Base-by-base conservation (phyloP, 1,284 basidiomycete genomes). In the Puccinia polysora region DNA sequence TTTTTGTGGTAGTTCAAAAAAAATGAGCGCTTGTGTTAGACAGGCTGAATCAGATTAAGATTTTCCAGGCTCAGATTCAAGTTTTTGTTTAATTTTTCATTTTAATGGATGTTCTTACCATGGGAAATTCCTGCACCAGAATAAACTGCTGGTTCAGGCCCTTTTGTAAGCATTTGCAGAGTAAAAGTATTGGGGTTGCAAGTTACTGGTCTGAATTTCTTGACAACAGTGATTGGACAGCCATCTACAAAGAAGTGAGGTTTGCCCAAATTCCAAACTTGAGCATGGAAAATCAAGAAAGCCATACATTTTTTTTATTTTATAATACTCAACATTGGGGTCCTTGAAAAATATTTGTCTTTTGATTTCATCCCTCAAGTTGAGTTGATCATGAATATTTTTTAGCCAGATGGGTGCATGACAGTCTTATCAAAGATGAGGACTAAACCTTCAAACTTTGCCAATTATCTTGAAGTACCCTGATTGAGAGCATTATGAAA, bases 241-340 rank as follows among this genome's bases (percentile, higher is more conserved):
- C 94, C 94, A 81, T 99, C 94, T 73, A 98, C 84, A 25, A 89
- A 87, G 73, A 98, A 82, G 75, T 94, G 90, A 20, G 90, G 87
- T 81, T 98, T 96, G 80, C 96, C 91, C 73, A 99, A 85, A 80
- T 99, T 96, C 95, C 95, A 99, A 79, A 96, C 95, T 79, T 96
- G 89, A 62, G 93, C 91, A 74, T 58, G 68, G n/a, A 70, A 56
- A n/a, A 62, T 70, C 25, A 70, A 40, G 18, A 50, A 64, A n/a
- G 60, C 60, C 14, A 62, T 62, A 23, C 49, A 43, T 32, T 52
- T 34, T 20, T 83, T 83, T 47, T n/a, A 98, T 87, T 83, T 92
- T 97, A 86, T 99, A 99, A 75, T 85, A 80, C 83, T 98, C 98
- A 74, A 92, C 94, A 75, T 77, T 77, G 2, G 85, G 85, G 14